Evolutionary conservation across 352 stramenopile species (phyloP), one percentile per base, ranked within the genome.

Genomic region (Phytophthora rubi): DNA sequence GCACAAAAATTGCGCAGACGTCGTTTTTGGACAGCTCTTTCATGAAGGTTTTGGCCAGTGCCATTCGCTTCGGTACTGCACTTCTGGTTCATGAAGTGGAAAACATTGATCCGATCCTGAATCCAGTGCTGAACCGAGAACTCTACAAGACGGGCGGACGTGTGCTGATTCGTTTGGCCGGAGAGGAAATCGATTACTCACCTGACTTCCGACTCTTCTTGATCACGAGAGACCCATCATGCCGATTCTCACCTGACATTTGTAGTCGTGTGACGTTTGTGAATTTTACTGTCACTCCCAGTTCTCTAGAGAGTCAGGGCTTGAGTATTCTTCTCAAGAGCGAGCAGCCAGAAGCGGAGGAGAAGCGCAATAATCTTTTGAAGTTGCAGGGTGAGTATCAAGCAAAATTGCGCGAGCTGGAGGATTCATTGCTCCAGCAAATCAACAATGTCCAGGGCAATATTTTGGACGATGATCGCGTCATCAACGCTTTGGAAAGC

Each of bases 141-240:
- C 87, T 99, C 52, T 98, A 99, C 79, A 96, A 98, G 75, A 99
- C 96, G 39, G 98, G 98, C 57, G 98, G 98, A n/a, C 90, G 98
- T 28, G 98, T 98, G 21, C 80, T 99, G 18, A 98, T 99, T 69
- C 91, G 97, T 37, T 90, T 99, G 57, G 98, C 96, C 42, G 98
- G 95, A 15, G 98, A 99, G 80, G 98, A 99, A 65, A 99, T 99
- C 63, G 98, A 99, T 71, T 99, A 99, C 79, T 99, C 94, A 56
- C 98, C 98, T 0, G 94, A 98, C 59, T 99, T 99, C 79, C 92
- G 95, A 62, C 91, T 99, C 37, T 98, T 99, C 74, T 80, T 99
- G n/a, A 98, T 97, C 56, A 99, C 98, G 23, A 95, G 98, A 69
- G 98, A 99, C 73, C 93, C 97, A 47, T 97, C 92, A 6, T 98